phyloP scores from a whole-genome alignment of 139 green algal species.

The Chlorella sp. region DNA sequence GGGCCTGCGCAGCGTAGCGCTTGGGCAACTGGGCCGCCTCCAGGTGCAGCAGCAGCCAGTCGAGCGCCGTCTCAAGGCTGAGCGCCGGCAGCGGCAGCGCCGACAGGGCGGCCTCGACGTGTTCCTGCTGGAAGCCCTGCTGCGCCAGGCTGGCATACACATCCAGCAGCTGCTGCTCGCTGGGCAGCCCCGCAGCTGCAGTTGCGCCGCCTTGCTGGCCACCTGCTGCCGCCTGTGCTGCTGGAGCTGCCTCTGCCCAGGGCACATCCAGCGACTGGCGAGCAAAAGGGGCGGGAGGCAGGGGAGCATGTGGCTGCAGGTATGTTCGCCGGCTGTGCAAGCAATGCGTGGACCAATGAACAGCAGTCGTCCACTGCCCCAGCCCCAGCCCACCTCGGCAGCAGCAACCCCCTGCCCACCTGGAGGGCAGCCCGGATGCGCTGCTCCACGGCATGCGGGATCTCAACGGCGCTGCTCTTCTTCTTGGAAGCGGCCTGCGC shows the following conservation, averaged over 20 bases:
- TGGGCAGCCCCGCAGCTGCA: background rate
- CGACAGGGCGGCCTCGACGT: conserved; percentile 25
- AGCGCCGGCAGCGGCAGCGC: conserved; percentile 21
- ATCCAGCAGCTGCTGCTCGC: background rate
- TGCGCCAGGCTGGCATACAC: conserved; percentile 15
- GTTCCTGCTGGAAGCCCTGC: conserved; percentile 1
- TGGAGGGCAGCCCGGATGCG: conserved; percentile 31
- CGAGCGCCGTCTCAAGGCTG: conserved; percentile 49
- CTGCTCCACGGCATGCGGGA: conserved; percentile 32
- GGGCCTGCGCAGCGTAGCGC: conserved; percentile 11
- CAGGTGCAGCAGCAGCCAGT: conserved; percentile 88
- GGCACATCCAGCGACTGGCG: conserved; percentile 18
- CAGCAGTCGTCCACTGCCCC: too few relatives aligned
- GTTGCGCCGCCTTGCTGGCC: background rate
- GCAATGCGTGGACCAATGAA: background rate
- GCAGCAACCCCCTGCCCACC: background rate
- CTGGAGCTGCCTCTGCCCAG: background rate
- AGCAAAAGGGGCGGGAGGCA: background rate
- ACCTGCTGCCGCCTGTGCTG: background rate
- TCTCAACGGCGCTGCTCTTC: conserved; percentile 40
- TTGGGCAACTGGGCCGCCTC: conserved; percentile 60
- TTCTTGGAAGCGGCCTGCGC: conserved; percentile 47
- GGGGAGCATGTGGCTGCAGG: background rate
- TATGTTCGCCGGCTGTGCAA: background rate
- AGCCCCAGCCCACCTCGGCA: too few relatives aligned